A percentile compares a stretch with the other conserved stretches of the same genome.
Conservation (phyloP, 441 rosid species). For the Raphanus hybrid region DNA sequence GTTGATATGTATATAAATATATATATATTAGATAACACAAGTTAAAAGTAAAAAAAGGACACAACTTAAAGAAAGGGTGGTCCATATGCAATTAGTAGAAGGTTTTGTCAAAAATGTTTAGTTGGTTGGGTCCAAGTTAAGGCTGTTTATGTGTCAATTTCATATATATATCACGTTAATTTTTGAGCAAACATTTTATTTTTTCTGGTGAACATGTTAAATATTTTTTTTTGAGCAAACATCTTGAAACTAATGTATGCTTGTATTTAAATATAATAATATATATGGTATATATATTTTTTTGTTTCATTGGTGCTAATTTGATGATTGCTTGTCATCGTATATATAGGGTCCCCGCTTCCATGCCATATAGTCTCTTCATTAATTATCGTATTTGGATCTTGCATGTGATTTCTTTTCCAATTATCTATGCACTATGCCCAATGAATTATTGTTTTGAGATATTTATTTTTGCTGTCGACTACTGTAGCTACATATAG, state of each 20-base stretch:
- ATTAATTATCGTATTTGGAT: slow-evolving; percentile 22
- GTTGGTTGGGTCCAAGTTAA: slow-evolving; percentile 29
- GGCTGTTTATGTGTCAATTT: slow-evolving; percentile 23
- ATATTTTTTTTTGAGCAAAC: slow-evolving; percentile 25
- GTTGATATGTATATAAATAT: background rate
- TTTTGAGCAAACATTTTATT: slow-evolving; percentile 25
- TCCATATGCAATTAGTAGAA: slow-evolving; percentile 37
- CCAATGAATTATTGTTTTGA: background rate
- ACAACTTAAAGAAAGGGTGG: slow-evolving; percentile 26
- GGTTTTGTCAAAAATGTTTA: slow-evolving; percentile 32
- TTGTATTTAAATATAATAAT: background rate
- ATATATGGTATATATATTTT: background rate
- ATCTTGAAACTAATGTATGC: background rate
- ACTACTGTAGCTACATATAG: background rate
- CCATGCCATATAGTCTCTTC: slow-evolving; percentile 23
- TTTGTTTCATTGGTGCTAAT: slow-evolving; percentile 15
- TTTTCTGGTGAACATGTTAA: too few species aligned
- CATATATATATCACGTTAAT: slow-evolving; percentile 5
- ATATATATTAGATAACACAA: slow-evolving; percentile 4
- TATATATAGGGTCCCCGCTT: slow-evolving; percentile 21
- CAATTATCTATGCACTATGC: background rate
- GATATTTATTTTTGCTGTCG: slow-evolving; percentile 1
- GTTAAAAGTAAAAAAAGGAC: slow-evolving; percentile 30
- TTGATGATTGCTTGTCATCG: slow-evolving; percentile 25
- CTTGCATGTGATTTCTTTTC: slow-evolving; percentile 23